Percentiles rank a stretch among this genome's conserved stretches.
phyloP scores from a whole-genome alignment of 2,329 filamentous ascomycete genomes.

The Salinomyces thailandicus region DNA sequence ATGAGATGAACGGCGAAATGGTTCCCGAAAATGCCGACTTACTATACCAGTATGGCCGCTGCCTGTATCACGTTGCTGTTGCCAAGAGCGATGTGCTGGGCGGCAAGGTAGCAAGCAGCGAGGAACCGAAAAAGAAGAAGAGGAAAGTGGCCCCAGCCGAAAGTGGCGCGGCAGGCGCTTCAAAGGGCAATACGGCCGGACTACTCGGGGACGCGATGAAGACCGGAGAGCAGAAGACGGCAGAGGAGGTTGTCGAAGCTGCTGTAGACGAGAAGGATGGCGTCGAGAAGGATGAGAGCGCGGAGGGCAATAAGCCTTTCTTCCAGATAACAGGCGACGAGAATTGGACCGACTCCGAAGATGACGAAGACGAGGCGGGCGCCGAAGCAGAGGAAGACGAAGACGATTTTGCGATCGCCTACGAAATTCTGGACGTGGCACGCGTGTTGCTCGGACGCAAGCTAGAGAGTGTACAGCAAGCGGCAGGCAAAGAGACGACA shows the following conservation, averaged over 20 bases:
- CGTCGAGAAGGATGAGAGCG: constrained; percentile 27
- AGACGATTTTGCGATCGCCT: constrained; percentile 54
- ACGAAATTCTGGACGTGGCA: constrained; percentile 53
- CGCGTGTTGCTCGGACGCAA: constrained; percentile 50
- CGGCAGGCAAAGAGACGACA: constrained; percentile 39
- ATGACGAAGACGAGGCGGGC: constrained; percentile 34
- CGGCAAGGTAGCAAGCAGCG: constrained; percentile 56
- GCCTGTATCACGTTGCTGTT: constrained; percentile 86
- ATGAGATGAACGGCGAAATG: constrained; percentile 85
- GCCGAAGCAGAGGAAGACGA: constrained; percentile 42
- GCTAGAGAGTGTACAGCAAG: constrained; percentile 38
- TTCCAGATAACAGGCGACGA: constrained; percentile 94
- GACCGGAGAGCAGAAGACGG: constrained; percentile 29
- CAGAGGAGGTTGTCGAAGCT: constrained; percentile 31
- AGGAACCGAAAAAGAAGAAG: constrained; percentile 44
- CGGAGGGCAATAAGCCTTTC: constrained; percentile 56
- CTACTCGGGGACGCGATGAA: constrained; percentile 22
- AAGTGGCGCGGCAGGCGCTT: constrained; percentile 14
- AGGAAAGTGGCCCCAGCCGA: constrained; percentile 26
- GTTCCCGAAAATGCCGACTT: constrained; percentile 83
- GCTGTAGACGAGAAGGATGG: constrained; percentile 37
- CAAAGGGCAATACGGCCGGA: constrained; percentile 24
- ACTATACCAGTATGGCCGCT: constrained; percentile 86
- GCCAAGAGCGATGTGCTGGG: constrained; percentile 91
- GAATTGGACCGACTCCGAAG: constrained; percentile 72